Base-by-base conservation (phyloP, 2,329 filamentous ascomycete species). In the Podosphaera xanthii region DNA sequence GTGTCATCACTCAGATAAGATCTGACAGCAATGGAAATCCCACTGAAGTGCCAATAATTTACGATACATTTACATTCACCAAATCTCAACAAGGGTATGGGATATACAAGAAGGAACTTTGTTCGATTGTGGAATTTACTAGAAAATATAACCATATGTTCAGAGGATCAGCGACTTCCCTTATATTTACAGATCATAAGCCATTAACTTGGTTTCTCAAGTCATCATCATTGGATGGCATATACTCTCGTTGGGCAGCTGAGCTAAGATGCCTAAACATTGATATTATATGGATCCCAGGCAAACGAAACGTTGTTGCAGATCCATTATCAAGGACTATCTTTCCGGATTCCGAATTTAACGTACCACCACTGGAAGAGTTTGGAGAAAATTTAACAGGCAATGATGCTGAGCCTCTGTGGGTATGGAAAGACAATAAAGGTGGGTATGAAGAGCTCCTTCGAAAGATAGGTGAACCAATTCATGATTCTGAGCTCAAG, bases 1-100 rank as follows among this genome's bases (percentile, higher is more conserved):
- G 22, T 22, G 22, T 71, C 70, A 14, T 52, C 48, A 52, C 48
- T 22, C 42, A 31, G 36, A 10, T 40, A 30, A 42, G 31, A 52
- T 22, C 22, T 22, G 22, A 22, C 22, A 22, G 22, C 22, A 22
- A 22, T 22, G 22, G 22, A 22, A 22, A 22, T 22, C 22, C 22
- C 22, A 22, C 22, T 22, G 22, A 22, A 22, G 22, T 22, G 22
- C 22, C 22, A 22, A 22, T 22, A 22, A 22, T 22, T 22, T 22
- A 22, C 22, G 22, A 22, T 22, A 1, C 22, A 22, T 22, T 22
- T 22, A 22, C 22, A 22, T 22, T 22, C 22, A 22, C 22, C 22
- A 22, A 22, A 22, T 22, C 22, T 22, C 22, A 22, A 22, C 22
- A 22, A 22, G 22, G 22, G 22, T 22, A 22, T 22, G 34, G 52